phyloP scores from a whole-genome alignment of 2,329 filamentous ascomycete genomes.

The Ascochyta viciae-villosae region DNA sequence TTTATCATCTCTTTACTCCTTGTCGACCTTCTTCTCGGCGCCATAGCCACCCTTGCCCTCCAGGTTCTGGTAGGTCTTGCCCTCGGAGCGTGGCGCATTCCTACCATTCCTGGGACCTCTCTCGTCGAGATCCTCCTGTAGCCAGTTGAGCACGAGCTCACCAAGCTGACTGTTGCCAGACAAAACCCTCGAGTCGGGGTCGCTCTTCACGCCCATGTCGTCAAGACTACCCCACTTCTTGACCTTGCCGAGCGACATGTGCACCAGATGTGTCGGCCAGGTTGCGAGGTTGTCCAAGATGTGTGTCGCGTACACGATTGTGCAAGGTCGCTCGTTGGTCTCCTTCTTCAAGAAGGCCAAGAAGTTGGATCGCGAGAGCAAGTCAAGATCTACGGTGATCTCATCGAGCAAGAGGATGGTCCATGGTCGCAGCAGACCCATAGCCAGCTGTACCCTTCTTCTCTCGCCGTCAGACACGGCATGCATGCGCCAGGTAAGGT shows the following conservation, averaged over 20 bases:
- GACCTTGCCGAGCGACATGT: slow-evolving; percentile 89
- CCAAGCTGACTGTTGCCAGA: slow-evolving; percentile 84
- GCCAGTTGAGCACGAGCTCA: slow-evolving; percentile 86
- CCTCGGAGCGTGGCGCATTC: slow-evolving; percentile 58
- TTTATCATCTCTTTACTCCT: background rate
- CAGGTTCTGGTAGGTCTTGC: slow-evolving; percentile 66
- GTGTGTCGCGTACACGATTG: slow-evolving; percentile 96
- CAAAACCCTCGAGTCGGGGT: slow-evolving; percentile 40
- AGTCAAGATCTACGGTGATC: slow-evolving; percentile 94
- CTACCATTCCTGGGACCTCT: slow-evolving; percentile 75
- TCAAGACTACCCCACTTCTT: slow-evolving; percentile 84
- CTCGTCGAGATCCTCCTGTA: slow-evolving; percentile 78
- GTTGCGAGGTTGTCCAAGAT: slow-evolving; percentile 93
- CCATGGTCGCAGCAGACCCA: slow-evolving; percentile 94
- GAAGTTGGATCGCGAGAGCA: slow-evolving; percentile 85
- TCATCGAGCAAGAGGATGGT: slow-evolving; percentile 89
- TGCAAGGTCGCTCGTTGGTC: slow-evolving; percentile 82
- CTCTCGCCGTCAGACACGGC: slow-evolving; percentile 93
- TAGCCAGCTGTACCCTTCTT: slow-evolving; percentile 89
- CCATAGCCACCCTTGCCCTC: slow-evolving; percentile 72
- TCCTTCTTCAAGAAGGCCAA: slow-evolving; percentile 84
- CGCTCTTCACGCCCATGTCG: slow-evolving; percentile 61
- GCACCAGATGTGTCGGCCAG: slow-evolving; percentile 95
- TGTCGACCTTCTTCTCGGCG: slow-evolving; percentile 55
- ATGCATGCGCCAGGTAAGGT: slow-evolving; percentile 92